phyloP scores from a whole-genome alignment of 164 flowering plant genomes.

The Chimonanthus salicifolius region DNA sequence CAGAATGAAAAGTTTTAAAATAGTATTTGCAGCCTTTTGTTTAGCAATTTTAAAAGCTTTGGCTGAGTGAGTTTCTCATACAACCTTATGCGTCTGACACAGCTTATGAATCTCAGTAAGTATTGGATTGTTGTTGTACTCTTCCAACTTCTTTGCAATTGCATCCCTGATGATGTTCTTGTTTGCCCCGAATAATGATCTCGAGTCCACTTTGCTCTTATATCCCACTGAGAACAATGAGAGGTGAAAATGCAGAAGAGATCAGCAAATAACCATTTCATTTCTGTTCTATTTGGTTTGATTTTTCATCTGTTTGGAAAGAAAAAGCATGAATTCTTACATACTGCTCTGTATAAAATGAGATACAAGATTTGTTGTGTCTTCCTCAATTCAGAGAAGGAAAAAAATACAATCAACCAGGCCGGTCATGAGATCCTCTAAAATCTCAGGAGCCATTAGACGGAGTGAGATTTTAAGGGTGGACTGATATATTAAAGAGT shows the following conservation, averaged over 20 bases:
- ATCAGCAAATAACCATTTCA: background rate
- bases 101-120: slow-evolving; percentile 27
- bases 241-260: background rate
- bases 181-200: slow-evolving; percentile 34
- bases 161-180: slow-evolving; percentile 31
- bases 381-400: no score
- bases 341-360: slow-evolving; percentile 23
- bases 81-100: background rate
- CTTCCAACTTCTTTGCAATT: slow-evolving; percentile 31
- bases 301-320: background rate
- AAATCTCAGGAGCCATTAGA: no score
- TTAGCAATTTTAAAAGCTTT: no score
- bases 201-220: slow-evolving; percentile 39
- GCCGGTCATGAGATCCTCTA: no score
- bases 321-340: slow-evolving; percentile 29
- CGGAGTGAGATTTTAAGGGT: no score
- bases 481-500: no score
- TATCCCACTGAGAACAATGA: slow-evolving; percentile 40
- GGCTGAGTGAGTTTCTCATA: background rate
- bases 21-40: background rate
- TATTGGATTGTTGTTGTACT: slow-evolving; percentile 27
- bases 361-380: no score
- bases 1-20: no score
- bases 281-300: background rate
- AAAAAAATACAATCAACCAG: no score